A percentile compares a stretch with the other conserved stretches of the same genome.
Evolutionary conservation across 2,329 filamentous ascomycete genomes (phyloP).

Genomic region (Sporothrix humicola): DNA sequence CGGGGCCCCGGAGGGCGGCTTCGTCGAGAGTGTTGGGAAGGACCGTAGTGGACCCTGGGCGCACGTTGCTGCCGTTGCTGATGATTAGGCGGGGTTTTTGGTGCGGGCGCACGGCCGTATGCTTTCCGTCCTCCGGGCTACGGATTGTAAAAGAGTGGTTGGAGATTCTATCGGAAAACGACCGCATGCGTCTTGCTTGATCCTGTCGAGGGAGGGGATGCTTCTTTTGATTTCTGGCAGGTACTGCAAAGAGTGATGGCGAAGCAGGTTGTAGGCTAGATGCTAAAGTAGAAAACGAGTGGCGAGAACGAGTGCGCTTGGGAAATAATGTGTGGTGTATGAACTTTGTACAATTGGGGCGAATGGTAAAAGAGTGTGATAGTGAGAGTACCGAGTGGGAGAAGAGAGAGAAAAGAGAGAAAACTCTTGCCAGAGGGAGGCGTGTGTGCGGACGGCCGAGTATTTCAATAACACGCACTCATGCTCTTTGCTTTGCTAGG

Average conservation of each 20-base stretch:
- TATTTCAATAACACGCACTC: constrained; percentile 21
- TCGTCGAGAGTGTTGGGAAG: constrained; percentile 45
- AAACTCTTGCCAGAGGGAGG: not conserved
- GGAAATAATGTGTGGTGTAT: not conserved
- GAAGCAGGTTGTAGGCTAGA: not conserved
- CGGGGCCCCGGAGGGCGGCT: constrained; percentile 60
- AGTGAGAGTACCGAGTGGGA: not conserved
- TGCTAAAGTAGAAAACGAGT: constrained; percentile 10
- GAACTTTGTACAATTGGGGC: not conserved
- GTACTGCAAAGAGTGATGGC: not conserved
- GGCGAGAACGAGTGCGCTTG: not conserved
- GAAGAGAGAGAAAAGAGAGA: constrained; percentile 7
- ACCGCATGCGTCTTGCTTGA: constrained; percentile 26
- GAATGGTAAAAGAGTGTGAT: not conserved
- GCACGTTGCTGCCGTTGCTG: constrained; percentile 21
- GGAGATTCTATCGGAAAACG: not conserved
- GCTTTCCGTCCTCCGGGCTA: not conserved
- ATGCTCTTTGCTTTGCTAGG: not conserved
- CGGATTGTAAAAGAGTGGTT: constrained; percentile 3
- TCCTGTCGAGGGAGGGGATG: not conserved
- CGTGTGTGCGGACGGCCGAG: constrained; percentile 12
- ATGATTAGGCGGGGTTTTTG: not conserved
- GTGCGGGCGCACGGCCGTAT: constrained; percentile 8
- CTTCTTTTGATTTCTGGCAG: not conserved
- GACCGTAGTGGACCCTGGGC: constrained; percentile 18